These are phyloP conservation scores for Sclerotinia spermophila DNA, from an alignment of 2,329 filamentous ascomycete species.

Conservation along the genomic window DNA sequence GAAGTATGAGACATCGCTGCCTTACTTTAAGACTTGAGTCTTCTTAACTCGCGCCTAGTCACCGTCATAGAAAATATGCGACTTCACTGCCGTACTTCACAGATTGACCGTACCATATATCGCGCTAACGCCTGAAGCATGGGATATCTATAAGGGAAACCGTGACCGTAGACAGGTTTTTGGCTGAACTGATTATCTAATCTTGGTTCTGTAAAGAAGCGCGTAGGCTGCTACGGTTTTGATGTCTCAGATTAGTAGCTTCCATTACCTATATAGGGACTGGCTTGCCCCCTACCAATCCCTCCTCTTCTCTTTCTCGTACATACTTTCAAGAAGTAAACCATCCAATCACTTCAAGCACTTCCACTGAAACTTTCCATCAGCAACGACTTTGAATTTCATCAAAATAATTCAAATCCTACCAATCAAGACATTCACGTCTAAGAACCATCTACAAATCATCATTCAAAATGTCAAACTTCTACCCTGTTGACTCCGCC, in stretches of 20 bases:
- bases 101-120: background rate
- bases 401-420: background rate
- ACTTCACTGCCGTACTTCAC: background rate
- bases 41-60: background rate
- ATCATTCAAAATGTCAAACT: background rate
- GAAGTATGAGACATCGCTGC: background rate
- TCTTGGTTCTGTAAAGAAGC: background rate
- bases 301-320: background rate
- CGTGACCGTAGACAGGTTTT: background rate
- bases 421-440: background rate
- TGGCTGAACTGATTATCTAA: background rate
- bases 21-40: background rate
- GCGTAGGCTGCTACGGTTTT: background rate
- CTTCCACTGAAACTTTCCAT: background rate
- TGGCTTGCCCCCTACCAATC: no score
- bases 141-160: background rate
- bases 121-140: background rate
- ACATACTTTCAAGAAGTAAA: background rate
- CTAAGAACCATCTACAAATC: background rate
- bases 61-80: background rate
- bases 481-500: fast-evolving
- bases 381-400: background rate
- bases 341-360: background rate
- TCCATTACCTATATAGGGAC: no score
- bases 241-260: background rate